Percentiles rank a stretch among this genome's conserved stretches.
These are phyloP conservation scores for barley (Hordeum vulgare) DNA, from an alignment of 176 grass and related monocot genomes.

Conservation along the genomic window MorexV3_pseudomolecules_assembly NC_058519.1:94462669-94463168, in stretches of 20 bases:
- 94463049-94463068: slow-evolving; percentile 58
- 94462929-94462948: slow-evolving; percentile 54
- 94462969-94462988: no score
- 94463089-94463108: slow-evolving; percentile 52
- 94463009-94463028: no score
- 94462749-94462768: slow-evolving; percentile 91
- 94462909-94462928: slow-evolving; percentile 62
- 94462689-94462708: slow-evolving; percentile 69
- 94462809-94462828: slow-evolving; percentile 85
- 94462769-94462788: slow-evolving; percentile 79
- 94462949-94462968: slow-evolving; percentile 86
- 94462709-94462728: no score
- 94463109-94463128: slow-evolving; percentile 81
- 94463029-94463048: no score
- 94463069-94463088: slow-evolving; percentile 25
- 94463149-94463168: no score
- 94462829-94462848: slow-evolving; percentile 95
- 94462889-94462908: slow-evolving; percentile 77
- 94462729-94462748: slow-evolving; percentile 96
- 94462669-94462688: slow-evolving; percentile 62
- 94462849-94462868: slow-evolving; percentile 91
- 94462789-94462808: slow-evolving; percentile 84
- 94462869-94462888: slow-evolving; percentile 92
- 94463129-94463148: slow-evolving; percentile 46
- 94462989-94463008: no score